Evolutionary conservation across 2,329 filamentous ascomycete species (phyloP), one percentile per base, ranked within the genome.

Genomic region (Bretziella fagacearum): DNA sequence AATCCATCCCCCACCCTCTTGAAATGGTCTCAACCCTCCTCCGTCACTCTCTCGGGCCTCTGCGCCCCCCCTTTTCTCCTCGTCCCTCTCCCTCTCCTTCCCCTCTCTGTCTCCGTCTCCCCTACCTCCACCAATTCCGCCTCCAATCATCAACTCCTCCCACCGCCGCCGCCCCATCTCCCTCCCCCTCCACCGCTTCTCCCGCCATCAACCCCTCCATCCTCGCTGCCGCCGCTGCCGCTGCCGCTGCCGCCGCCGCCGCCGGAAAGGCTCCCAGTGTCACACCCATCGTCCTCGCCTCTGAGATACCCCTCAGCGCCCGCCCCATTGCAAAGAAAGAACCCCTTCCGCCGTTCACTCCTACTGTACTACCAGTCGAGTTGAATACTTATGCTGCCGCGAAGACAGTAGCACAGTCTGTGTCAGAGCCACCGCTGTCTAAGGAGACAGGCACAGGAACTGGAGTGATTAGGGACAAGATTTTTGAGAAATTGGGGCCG

Each of bases 401-500:
- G 22, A 23, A 20, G 37, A 36, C 32, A 5, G 8, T 15, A 26
- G 10, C 18, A 3, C 27, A 22, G 30, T 2, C 36, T 6, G 40
- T 36, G 6, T n/a, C 15, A 23, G 29, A 33, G 18, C 41, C 25
- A 10, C 40, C 15, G 26, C n/a, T n/a, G n/a, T n/a, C n/a, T n/a
- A n/a, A n/a, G n/a, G n/a, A n/a, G n/a, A n/a, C n/a, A 27, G n/a
- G 7, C 41, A 22, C 25, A 11, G 6, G 7, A 22, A 17, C 13
- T 15, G n/a, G 32, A 20, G n/a, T n/a, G n/a, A n/a, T n/a, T n/a
- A n/a, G n/a, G n/a, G n/a, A n/a, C n/a, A 27, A 15, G 25, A 36
- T 26, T 8, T 17, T 30, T 6, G 13, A 30, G 7, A 22, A 15
- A 6, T 63, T 79, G 2, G 74, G 74, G 0, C 74, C 73, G 2